Evolutionary conservation across 2,329 filamentous ascomycete species (phyloP).

Genomic region (Fusarium praegraminearum): DNA sequence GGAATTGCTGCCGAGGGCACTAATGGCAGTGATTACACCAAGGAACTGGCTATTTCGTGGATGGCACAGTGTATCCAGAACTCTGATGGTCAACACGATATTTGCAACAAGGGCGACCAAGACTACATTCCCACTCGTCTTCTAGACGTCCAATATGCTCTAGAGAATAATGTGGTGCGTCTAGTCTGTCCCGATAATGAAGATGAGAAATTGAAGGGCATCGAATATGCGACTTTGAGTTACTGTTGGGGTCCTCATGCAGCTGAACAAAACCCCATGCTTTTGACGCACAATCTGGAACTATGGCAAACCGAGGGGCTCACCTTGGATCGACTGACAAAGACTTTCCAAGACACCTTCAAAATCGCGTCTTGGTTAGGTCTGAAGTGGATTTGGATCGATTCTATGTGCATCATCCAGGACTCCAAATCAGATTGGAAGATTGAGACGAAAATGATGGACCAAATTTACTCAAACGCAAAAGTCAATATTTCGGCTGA

Average conservation of each 20-base stretch:
- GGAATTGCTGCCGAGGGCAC: rapidly evolving
- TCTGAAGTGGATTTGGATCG: background rate
- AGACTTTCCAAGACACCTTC: background rate
- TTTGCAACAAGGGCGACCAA: background rate
- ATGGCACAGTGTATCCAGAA: background rate
- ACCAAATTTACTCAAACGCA: background rate
- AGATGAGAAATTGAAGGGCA: rapidly evolving
- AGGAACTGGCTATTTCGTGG: background rate
- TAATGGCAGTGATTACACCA: background rate
- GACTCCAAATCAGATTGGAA: background rate
- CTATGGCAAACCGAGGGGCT: background rate
- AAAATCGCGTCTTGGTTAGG: background rate
- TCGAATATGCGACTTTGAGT: background rate
- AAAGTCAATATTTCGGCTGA: constrained; percentile 4
- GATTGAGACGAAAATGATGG: background rate
- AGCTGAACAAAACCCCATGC: background rate
- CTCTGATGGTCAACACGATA: background rate
- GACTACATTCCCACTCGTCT: background rate
- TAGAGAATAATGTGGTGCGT: background rate
- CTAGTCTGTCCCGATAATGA: background rate
- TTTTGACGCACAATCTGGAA: background rate
- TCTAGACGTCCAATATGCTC: background rate
- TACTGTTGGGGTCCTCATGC: background rate
- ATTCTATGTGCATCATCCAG: constrained; percentile 1
- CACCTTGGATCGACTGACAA: background rate